A percentile compares a stretch with the other conserved stretches of the same genome.
Conservation (phyloP, 2,329 filamentous ascomycete genomes). For the Nigrospora oryzae region DNA sequence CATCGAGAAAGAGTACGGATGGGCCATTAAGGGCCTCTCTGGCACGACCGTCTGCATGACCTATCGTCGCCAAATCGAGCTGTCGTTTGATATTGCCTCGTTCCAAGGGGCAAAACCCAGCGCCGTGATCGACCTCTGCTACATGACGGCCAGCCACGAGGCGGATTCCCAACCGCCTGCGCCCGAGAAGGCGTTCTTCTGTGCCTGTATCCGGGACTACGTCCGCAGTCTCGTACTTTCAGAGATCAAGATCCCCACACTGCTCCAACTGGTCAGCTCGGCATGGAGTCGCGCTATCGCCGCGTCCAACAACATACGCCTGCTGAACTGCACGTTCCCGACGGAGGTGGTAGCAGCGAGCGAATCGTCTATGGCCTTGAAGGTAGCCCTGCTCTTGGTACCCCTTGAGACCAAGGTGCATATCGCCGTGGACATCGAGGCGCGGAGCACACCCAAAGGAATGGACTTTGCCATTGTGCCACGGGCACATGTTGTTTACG, state of each 20-base stretch:
- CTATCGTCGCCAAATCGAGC: constrained; percentile 63
- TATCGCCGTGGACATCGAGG: constrained; percentile 47
- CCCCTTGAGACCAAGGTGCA: constrained; percentile 62
- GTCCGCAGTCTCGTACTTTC: constrained; percentile 53
- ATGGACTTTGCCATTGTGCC: constrained; percentile 46
- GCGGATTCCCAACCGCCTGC: constrained; percentile 47
- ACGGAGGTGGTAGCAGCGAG: constrained; percentile 55
- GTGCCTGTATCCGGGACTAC: constrained; percentile 63
- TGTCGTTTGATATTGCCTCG: constrained; percentile 60
- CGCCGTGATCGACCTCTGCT: constrained; percentile 59
- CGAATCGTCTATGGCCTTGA: constrained; percentile 57
- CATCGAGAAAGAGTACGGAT: constrained; percentile 60
- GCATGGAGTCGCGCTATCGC: constrained; percentile 59
- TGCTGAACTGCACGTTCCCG: constrained; percentile 55
- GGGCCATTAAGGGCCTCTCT: constrained; percentile 60
- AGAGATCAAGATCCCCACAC: constrained; percentile 43
- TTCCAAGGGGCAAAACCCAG: constrained; percentile 43
- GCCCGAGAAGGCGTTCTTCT: constrained; percentile 65
- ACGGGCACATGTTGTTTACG: constrained; percentile 61
- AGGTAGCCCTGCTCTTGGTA: constrained; percentile 52
- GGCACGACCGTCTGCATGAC: constrained; percentile 62
- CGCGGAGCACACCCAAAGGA: constrained; percentile 34
- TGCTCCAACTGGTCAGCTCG: constrained; percentile 50
- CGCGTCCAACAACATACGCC: constrained; percentile 51
- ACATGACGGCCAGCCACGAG: constrained; percentile 52